Conservation (phyloP, 306 rosid species). For the Sicyos edulis region DNA sequence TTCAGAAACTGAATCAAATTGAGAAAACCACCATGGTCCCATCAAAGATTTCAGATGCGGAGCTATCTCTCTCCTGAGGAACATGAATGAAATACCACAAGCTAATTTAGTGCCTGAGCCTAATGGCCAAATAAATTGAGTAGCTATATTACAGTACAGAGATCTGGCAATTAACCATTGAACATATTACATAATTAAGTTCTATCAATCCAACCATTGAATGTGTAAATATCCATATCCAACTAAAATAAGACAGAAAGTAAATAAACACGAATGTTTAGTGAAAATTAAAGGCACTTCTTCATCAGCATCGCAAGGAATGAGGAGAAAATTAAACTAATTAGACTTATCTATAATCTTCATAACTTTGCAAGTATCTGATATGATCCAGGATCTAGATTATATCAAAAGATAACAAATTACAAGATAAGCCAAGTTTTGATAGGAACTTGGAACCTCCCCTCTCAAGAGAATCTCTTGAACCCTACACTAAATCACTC, state of each 20-base stretch:
- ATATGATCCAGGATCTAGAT: no score
- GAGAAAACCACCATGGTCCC: slow-evolving; percentile 99
- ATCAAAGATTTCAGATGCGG: slow-evolving; percentile 82
- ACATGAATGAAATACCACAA: slow-evolving; percentile 26
- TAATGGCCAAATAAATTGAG: slow-evolving; percentile 1
- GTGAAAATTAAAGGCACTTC: background rate
- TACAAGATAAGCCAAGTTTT: no score
- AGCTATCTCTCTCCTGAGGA: slow-evolving; percentile 85
- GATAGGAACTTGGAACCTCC: no score
- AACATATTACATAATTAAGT: background rate
- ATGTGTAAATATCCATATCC: background rate
- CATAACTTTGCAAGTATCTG: background rate
- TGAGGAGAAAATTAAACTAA: background rate
- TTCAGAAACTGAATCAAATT: slow-evolving; percentile 86
- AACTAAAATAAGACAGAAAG: background rate
- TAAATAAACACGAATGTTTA: background rate
- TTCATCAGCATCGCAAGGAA: background rate
- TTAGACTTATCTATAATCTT: background rate
- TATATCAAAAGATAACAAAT: no score
- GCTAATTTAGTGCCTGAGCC: slow-evolving; percentile 11
- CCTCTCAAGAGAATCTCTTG: no score
- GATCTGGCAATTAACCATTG: background rate
- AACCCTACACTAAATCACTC: no score
- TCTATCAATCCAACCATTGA: background rate
- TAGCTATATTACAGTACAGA: background rate